Evolutionary conservation across 768 basidiomycete genomes (phyloP).

Genomic region (Termitomyces heimii): DNA sequence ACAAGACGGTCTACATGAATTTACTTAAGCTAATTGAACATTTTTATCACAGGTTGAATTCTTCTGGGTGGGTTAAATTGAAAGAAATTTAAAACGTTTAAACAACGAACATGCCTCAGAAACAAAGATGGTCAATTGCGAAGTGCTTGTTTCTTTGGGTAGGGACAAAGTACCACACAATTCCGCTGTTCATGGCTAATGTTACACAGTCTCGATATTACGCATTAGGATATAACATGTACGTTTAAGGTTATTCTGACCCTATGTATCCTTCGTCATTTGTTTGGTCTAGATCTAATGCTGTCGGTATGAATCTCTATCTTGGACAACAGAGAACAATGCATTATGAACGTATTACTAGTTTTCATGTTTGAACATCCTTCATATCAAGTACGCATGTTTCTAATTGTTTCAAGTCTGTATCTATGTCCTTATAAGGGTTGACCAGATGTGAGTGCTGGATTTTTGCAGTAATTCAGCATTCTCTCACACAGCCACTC

Average conservation of each 20-base stretch:
- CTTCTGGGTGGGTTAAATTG: constrained; percentile 18
- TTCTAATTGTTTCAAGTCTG: no score
- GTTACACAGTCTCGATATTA: constrained; percentile 27
- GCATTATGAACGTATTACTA: constrained; percentile 1
- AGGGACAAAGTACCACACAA: background rate
- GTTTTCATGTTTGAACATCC: constrained; percentile 21
- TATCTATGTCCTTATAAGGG: no score
- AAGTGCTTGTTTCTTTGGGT: constrained; percentile 31
- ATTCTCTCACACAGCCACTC: no score
- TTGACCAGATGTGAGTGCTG: no score
- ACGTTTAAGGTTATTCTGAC: background rate
- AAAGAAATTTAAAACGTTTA: no score
- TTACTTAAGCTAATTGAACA: background rate
- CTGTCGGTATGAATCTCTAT: constrained; percentile 14
- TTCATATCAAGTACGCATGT: constrained; percentile 24
- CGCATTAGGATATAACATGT: constrained; percentile 26
- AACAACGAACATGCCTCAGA: constrained; percentile 6
- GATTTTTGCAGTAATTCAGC: no score
- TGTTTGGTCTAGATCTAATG: constrained; percentile 15
- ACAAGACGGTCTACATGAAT: background rate
- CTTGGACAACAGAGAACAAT: background rate
- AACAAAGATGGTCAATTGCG: constrained; percentile 26
- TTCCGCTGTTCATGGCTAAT: background rate
- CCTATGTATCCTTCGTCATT: background rate
- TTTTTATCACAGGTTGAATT: constrained; percentile 16